Base-by-base conservation (phyloP, 306 rosid species). In the Citrullus mucosospermus region DNA sequence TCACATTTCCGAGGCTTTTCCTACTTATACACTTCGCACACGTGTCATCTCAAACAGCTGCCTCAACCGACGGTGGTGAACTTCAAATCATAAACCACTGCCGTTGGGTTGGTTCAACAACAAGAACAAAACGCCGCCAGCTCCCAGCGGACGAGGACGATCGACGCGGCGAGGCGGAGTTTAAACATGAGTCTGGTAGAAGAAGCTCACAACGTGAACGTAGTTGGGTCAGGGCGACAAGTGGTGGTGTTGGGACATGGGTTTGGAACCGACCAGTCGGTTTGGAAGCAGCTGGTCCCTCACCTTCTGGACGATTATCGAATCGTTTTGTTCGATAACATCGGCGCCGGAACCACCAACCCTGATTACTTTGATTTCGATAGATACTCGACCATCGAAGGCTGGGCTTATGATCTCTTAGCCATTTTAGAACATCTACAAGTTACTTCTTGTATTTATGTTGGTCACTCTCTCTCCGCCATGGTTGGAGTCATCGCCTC, bases 311-410 rank as follows among this genome's bases (percentile, higher is more conserved):
- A 87, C 25, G 89, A 88, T 75, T 85, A 80, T 78, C 82, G 82
- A 1, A 86, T 92, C 56, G 20, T 92, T 36, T 51, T 89, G 62
- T 92, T 80, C 80, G 97, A 92, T 60, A 92, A 85, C 74, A 93
- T 93, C 89, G 96, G 96, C 3, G 92, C 92, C 3, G 93, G 93
- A 20, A 88, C 96, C 22, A 92, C 97, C 4, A 92, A 92, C 81
- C 92, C 97, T 1, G 97, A 92, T 0, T 92, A 86, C 80, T 92
- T 92, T 81, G 96, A 92, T 77, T 92, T 91, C 76, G 91, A 90
- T 0, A 84, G 90, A 15, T 83, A 92, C 86, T 78, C 90, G 1
- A 83, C 83, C 12, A 82, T 92, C 41, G 91, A 92, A 72, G 97
- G 97, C 38, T 85, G 81, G 32, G 90, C 92, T 1, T 88, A 84